phyloP scores from a whole-genome alignment of 345 rosid genomes.

The Hevea brasiliensis region DNA sequence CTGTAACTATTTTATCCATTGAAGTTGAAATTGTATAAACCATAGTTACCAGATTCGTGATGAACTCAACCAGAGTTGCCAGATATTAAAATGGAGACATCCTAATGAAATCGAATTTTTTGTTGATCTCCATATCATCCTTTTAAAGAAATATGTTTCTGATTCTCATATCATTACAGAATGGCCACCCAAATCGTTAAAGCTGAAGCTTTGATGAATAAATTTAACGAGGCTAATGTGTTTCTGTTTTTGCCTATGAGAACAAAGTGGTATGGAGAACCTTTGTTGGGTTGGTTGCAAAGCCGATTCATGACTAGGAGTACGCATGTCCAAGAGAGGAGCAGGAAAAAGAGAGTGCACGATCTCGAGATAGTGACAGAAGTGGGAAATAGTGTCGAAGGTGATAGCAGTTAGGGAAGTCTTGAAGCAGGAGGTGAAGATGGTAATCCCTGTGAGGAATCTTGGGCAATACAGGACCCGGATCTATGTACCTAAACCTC shows the following conservation, averaged over 20 bases:
- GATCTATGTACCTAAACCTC: conserved; percentile 66
- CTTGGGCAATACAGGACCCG: conserved; percentile 53
- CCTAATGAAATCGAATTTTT: too few species aligned
- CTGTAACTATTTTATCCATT: too few species aligned
- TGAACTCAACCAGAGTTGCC: too few species aligned
- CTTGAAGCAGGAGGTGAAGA: conserved; percentile 65
- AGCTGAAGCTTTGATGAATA: conserved; percentile 13
- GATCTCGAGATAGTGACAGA: conserved; percentile 72
- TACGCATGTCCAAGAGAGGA: conserved; percentile 78
- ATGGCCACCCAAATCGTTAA: conserved; percentile 12
- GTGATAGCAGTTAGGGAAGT: conserved; percentile 61
- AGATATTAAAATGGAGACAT: too few species aligned
- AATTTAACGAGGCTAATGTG: conserved; percentile 18
- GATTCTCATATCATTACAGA: not conserved
- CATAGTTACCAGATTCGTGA: too few species aligned
- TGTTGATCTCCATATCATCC: too few species aligned
- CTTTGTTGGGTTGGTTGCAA: conserved; percentile 33
- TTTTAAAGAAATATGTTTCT: too few species aligned
- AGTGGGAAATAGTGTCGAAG: conserved; percentile 64
- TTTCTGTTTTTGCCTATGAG: conserved; percentile 47
- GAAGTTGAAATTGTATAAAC: too few species aligned
- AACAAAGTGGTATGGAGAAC: conserved; percentile 17
- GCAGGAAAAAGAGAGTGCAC: conserved; percentile 61
- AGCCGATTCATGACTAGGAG: conserved; percentile 65
- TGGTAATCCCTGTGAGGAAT: conserved; percentile 58